Base-by-base conservation (phyloP, 164 flowering plant genomes). In the Chimonanthus praecox region DNA sequence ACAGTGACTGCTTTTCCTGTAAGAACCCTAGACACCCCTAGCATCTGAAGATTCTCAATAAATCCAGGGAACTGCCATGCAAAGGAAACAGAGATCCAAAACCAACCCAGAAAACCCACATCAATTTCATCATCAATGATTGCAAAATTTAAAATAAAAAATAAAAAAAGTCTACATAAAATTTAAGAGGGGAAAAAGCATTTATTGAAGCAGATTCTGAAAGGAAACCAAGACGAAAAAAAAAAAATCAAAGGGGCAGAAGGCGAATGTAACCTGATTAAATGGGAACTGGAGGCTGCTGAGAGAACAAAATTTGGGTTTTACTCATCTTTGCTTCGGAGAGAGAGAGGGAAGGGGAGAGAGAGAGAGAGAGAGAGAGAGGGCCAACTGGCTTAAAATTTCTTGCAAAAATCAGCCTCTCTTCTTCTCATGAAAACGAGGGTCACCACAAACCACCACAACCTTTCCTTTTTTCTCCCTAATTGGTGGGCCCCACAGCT, bases 361-460 rank as follows among this genome's bases (percentile, higher is more conserved):
- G 9, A 46, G 70, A 48, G 47, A 48, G 70, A 47, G 7, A 46
- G 9, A 67, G 43, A 67, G 69, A 67, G 51, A 68, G 44, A n/a
- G 54, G 16, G 47, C 20, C 7, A 5, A 20, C 51, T 6, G 10
- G 51, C 18, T n/a, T 16, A 3, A 48, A n/a, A 7, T 15, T 43
- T 16, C 16, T 4, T 3, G 3, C 16, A n/a, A 13, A 54, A 54
- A 54, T 54, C 16, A 54, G 60, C 60, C 60, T 54, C 5, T 61
- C 47, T 44, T 43, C 49, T 44, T 68, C 70, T 7, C 51, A 47
- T 68, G 70, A 46, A 68, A 68, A 68, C n/a, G 70, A 68, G 70
- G 70, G 50, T 18, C 18, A 47, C 70, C 70, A 68, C 51, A 48
- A 20, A 50, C 50, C 43, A 68, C 8, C 49, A 15, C 49, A 45